Evolutionary conservation across 2,329 filamentous ascomycete genomes (phyloP), one percentile per base, ranked within the genome.

Genomic region (Bipolaris bicolor): DNA sequence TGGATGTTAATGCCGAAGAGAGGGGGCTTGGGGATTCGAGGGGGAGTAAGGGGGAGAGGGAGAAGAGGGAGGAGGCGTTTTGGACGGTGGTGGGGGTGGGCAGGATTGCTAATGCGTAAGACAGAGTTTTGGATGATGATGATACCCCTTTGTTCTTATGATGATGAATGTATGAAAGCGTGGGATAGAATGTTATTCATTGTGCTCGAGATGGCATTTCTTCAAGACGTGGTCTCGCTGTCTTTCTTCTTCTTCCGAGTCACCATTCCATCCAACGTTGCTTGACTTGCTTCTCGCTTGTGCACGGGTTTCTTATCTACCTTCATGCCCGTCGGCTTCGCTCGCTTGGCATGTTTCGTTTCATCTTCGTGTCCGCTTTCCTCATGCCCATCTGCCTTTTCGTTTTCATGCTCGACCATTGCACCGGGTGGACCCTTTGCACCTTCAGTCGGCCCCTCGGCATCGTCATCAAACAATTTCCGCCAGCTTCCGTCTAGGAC

Each of bases 81-180:
- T 99, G 95, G 95, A 92, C 91, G 79, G 92, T 96, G 18, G 81
- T 98, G 34, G 94, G 94, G 3, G 85, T 96, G 56, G 95, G 95
- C 9, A 88, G 88, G 69, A 95, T 98, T 69, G 85, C 68, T 24
- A 53, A 52, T 43, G 22, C 54, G 9, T 57, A 57, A 57, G 31
- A 6, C 24, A 7, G 79, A 71, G 16, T 31, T 11, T 31, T 81
- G 83, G 33, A 75, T 71, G 44, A 79, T 82, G 65, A 60, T 53
- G 49, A 57, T 57, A 57, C 54, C 54, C 53, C 3, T 31, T 36
- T n/a, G 49, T 41, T 33, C 5, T 39, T 20, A 16, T 18, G 18
- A 15, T n/a, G 18, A 33, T 44, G 33, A 13, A 31, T 31, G 7
- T 31, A 31, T 24, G n/a, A 24, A 44, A 47, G 36, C 13, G 7